Conservation (phyloP, 345 rosid genomes). For the Camelina hispida region DNA sequence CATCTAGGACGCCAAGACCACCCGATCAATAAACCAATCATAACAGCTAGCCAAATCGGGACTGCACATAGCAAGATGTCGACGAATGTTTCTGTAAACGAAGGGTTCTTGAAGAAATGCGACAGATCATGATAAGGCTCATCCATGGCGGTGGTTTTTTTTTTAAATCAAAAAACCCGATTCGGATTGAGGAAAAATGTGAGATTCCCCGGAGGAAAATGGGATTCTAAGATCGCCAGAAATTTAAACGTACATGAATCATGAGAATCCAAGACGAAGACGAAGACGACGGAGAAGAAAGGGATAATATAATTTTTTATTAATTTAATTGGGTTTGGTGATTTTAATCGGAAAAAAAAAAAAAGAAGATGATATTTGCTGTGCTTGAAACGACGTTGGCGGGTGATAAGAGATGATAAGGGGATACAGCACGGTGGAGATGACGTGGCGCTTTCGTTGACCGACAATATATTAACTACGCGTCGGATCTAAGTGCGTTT, state of each 20-base stretch:
- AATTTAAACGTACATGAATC: conserved; percentile 18
- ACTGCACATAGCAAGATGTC: conserved; percentile 95
- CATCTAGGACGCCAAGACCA: conserved; percentile 99
- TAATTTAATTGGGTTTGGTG: conserved; percentile 28
- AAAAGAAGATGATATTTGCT: conserved; percentile 14
- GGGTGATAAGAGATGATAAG: conserved; percentile 19
- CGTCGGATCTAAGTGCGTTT: conserved; percentile 24
- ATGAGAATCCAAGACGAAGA: conserved; percentile 29
- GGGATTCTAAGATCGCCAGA: not conserved
- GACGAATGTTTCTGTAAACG: conserved; percentile 85
- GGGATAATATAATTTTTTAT: not conserved
- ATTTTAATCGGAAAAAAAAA: not conserved
- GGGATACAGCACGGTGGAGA: not conserved
- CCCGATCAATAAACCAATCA: conserved; percentile 95
- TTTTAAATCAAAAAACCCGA: too few species aligned
- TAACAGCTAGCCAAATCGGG: conserved; percentile 96
- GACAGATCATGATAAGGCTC: conserved; percentile 67
- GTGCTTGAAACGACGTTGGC: conserved; percentile 31
- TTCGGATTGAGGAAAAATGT: not conserved
- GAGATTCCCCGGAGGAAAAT: conserved; percentile 33
- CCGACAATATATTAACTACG: conserved; percentile 26
- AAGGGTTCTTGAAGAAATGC: conserved; percentile 69
- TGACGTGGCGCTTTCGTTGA: conserved; percentile 37
- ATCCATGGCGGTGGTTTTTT: conserved; percentile 55
- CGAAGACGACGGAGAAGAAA: conserved; percentile 23